Evolutionary conservation across 306 rosid species (phyloP), one percentile per base, ranked within the genome.

Genomic region (Sicyos edulis): DNA sequence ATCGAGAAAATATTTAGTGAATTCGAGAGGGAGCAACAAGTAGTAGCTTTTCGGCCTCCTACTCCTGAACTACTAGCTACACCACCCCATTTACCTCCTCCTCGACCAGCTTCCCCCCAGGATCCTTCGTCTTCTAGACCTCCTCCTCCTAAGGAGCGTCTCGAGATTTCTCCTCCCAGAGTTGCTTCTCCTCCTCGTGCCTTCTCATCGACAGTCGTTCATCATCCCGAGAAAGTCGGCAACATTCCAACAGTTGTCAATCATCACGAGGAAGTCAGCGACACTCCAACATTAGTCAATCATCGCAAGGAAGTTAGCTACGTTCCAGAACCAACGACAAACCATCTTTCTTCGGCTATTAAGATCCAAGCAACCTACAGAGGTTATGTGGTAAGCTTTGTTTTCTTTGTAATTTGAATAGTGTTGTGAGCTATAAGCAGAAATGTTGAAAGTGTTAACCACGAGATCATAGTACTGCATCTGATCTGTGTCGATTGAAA

Each of bases 1-100:
- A 79, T 95, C 34, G 99, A 91, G 83, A 95, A 95, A 78, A 95
- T 91, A 72, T 95, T 95, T 58, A 86, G 97, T 21, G 99, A 95
- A 75, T 95, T 87, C 21, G 97, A 95, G 78, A 91, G 95, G 75
- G 97, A 91, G 84, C 99, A 89, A 59, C 92, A 91, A 65, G 58
- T 78, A 62, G 24, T 76, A 63, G 45, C 75, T 19, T 45, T 87
- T 44, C 82, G 88, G 86, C 92, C 96, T 80, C 86, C 87, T 0
- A 82, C 92, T 80, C 83, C 87, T 45, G 96, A 86, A 80, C 83
- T 59, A 66, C 92, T 88, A 4, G 76, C 92, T 1, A 80, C 95
- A 4, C 85, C 89, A 10, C 88, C 92, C 19, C 60, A 72, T 79
- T 77, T 74, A 49, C 82, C 88, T 79, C 45, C 45, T 40, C 69